Evolutionary conservation across 2,329 filamentous ascomycete genomes (phyloP).

Genomic region (Thermothelomyces thermophilus): DNA sequence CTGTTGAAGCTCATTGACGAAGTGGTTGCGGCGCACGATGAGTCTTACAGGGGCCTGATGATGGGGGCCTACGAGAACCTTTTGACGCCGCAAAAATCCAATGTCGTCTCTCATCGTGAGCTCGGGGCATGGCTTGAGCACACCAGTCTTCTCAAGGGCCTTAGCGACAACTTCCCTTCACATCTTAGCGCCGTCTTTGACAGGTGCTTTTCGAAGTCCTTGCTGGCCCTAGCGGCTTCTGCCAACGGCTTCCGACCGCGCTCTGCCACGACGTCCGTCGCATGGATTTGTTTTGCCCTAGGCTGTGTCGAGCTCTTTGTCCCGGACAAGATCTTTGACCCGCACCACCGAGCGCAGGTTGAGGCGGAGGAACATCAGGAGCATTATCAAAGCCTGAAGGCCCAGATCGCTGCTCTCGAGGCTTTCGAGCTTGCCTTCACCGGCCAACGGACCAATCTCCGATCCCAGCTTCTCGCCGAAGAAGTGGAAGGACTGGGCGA

Average conservation of each 20-base stretch:
- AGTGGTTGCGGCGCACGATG: constrained; percentile 36
- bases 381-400: constrained; percentile 47
- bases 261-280: constrained; percentile 42
- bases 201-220: constrained; percentile 40
- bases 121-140: constrained; percentile 17
- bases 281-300: constrained; percentile 71
- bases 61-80: constrained; percentile 23
- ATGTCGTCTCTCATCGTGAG: neutral
- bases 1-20: constrained; percentile 42
- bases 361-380: constrained; percentile 54
- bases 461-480: constrained; percentile 55
- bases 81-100: neutral
- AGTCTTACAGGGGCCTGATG: constrained; percentile 28
- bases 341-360: constrained; percentile 59
- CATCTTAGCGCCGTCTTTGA: constrained; percentile 34
- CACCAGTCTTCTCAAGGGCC: constrained; percentile 22
- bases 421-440: constrained; percentile 62
- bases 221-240: constrained; percentile 39
- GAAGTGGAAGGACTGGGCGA: constrained; percentile 59
- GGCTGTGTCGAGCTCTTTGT: constrained; percentile 74
- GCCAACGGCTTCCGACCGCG: constrained; percentile 26
- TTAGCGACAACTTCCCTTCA: constrained; percentile 24
- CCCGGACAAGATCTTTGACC: constrained; percentile 81
- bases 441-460: constrained; percentile 60
- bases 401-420: constrained; percentile 53